phyloP scores from a whole-genome alignment of 352 stramenopile species.

The Heterotrichella gracilis region DNA sequence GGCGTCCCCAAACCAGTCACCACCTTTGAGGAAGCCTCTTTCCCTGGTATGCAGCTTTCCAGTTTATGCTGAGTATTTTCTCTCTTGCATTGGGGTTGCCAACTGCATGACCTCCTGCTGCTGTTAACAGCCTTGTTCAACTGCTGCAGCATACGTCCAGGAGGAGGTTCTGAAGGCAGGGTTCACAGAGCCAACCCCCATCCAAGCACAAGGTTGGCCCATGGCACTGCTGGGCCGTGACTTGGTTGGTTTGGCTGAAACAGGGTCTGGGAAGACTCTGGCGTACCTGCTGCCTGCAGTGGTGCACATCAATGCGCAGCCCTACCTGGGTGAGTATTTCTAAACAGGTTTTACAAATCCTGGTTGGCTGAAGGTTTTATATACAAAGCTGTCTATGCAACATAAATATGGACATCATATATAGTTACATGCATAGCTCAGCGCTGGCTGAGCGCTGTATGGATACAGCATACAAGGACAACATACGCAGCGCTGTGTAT shows the following conservation, averaged over 20 bases:
- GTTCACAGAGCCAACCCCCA: slow-evolving; percentile 66
- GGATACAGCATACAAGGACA: too few relatives aligned
- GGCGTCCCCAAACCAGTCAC: slow-evolving; percentile 83
- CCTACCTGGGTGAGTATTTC: slow-evolving; percentile 35
- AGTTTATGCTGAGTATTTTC: slow-evolving; percentile 12
- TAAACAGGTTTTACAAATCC: too few relatives aligned
- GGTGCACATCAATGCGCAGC: slow-evolving; percentile 84
- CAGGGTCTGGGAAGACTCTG: slow-evolving; percentile 78
- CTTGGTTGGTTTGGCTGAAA: slow-evolving; percentile 90
- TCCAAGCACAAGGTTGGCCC: slow-evolving; percentile 74
- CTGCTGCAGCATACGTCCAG: slow-evolving; percentile 90
- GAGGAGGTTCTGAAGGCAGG: slow-evolving; percentile 75
- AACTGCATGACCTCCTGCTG: not conserved
- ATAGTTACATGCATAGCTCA: too few relatives aligned
- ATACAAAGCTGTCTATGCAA: not conserved
- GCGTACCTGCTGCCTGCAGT: slow-evolving; percentile 92
- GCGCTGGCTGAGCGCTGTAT: too few relatives aligned
- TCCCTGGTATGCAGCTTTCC: slow-evolving; percentile 34
- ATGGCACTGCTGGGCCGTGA: slow-evolving; percentile 85
- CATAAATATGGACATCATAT: not conserved
- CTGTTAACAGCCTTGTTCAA: not conserved
- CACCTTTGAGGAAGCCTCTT: slow-evolving; percentile 59
- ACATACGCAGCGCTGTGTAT: too few relatives aligned
- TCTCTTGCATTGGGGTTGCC: slow-evolving; percentile 7
- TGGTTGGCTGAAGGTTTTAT: too few relatives aligned